phyloP scores from a whole-genome alignment of 768 basidiomycete species.

The Boletus pseudo-olivaceus region DNA sequence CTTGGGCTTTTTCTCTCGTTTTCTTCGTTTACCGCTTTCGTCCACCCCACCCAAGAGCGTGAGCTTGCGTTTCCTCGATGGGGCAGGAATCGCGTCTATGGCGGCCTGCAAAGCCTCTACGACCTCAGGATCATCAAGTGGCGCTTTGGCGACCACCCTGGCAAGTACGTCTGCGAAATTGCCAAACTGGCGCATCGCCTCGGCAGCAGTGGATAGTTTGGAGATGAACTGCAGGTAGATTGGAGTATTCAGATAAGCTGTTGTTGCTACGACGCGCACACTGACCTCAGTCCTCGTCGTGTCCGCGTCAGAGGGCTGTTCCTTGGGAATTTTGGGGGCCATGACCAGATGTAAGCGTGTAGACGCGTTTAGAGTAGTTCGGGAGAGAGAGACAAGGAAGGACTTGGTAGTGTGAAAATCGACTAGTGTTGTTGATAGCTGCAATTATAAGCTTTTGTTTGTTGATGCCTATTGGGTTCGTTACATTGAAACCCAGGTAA shows the following conservation, averaged over 20 bases:
- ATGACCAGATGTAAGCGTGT: conserved; percentile 15
- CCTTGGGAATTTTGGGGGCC: conserved; percentile 26
- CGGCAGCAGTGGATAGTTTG: conserved; percentile 54
- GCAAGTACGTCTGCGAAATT: conserved; percentile 59
- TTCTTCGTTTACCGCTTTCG: conserved; percentile 36
- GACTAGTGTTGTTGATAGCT: conserved; percentile 36
- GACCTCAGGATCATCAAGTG: conserved; percentile 31
- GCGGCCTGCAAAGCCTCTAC: conserved; percentile 27
- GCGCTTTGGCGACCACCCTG: conserved; percentile 40
- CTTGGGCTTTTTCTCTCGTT: conserved; percentile 56
- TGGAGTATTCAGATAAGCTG: conserved; percentile 20
- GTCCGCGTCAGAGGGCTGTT: conserved; percentile 25
- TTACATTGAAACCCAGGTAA: conserved; percentile 37
- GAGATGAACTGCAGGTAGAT: conserved; percentile 46
- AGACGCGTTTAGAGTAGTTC: conserved; percentile 26
- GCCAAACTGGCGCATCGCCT: conserved; percentile 61
- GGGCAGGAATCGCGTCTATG: conserved; percentile 30
- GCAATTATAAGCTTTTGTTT: conserved; percentile 40
- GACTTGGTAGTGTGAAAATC: conserved; percentile 39
- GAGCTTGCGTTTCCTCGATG: conserved; percentile 53
- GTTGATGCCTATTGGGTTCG: conserved; percentile 37
- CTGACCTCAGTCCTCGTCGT: conserved; percentile 30
- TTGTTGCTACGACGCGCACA: conserved; percentile 8
- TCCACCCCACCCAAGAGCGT: conserved; percentile 28
- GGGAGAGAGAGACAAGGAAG: conserved; percentile 34